These are phyloP conservation scores for Monoraphidium neglectum DNA, from an alignment of 139 green algal species.

Conservation along the genomic window DNA sequence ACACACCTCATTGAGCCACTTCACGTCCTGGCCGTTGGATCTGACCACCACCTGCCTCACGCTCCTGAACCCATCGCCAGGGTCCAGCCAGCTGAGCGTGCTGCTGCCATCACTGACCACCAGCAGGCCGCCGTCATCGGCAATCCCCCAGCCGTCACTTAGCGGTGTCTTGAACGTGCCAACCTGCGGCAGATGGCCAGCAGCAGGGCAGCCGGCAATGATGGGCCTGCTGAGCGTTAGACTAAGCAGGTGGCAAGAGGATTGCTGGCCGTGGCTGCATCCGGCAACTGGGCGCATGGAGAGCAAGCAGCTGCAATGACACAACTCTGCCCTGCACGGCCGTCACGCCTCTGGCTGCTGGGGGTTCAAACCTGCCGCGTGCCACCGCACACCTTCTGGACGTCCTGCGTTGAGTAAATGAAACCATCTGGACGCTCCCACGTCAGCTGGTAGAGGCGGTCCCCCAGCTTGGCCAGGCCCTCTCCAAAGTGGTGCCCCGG, in stretches of 20 bases:
- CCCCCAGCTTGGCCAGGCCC: conserved; percentile 61
- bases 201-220: background rate
- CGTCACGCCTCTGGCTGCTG: no score
- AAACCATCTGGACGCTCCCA: conserved; percentile 57
- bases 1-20: conserved; percentile 71
- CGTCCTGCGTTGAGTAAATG: conserved; percentile 32
- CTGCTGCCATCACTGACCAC: conserved; percentile 72
- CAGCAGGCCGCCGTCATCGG: conserved; percentile 63
- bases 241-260: no score
- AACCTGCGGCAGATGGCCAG: conserved; percentile 38
- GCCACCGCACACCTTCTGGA: conserved; percentile 38
- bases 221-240: no score
- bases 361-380: no score
- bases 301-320: no score
- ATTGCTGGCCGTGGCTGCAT: no score
- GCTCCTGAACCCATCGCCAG: conserved; percentile 38
- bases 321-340: no score
- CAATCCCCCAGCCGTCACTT: conserved; percentile 86
- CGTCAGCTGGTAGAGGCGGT: conserved; percentile 76
- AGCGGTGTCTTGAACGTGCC: conserved; percentile 55
- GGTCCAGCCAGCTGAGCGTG: conserved; percentile 71
- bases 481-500: conserved; percentile 74
- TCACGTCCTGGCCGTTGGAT: conserved; percentile 32
- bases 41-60: conserved; percentile 42
- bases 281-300: no score